Evolutionary conservation across 441 rosid species (phyloP), one percentile per base, ranked within the genome.

Genomic region (Croton laevigatus): DNA sequence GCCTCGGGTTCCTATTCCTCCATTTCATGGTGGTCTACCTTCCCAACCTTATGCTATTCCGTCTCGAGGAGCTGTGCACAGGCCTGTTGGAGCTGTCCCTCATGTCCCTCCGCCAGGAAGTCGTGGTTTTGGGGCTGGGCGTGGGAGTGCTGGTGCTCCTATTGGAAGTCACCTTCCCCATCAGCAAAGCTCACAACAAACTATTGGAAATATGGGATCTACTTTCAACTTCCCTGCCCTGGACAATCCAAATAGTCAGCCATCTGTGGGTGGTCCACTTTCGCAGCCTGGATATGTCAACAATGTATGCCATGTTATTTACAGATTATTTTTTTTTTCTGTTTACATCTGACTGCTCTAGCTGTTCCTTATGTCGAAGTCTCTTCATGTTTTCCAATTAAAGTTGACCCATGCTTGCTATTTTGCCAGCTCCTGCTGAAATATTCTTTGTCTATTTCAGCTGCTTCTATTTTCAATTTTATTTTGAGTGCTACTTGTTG

Each of bases 11-110:
- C 94, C 98, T 61, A 80, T 89, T 65, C 85, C 96, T 68, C 88
- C 87, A 17, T 93, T 86, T 78, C 98, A 86, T 58, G 97, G 97
- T 59, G 94, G 83, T 70, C 88, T 91, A 66, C 85, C 90, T 63
- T 82, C 97, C 72, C 98, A 93, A 86, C 98, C 97, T 40, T 95
- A 95, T 54, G 88, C 97, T 66, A 95, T 93, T 80, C 98, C 98
- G 20, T 79, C 93, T 65, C 97, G 94, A 73, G 98, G 91, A 42
- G 88, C 88, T 76, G 89, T 86, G 60, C 94, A 83, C 80, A 94
- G 99, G 75, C 97, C 99, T 22, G 96, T 91, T 72, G 97, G 98
- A 65, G 87, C 94, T 76, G 95, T 89, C 76, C 91, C 96, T 75
- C 96, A 91, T 73, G 96, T 81, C 67, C 92, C 98, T 81, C 89